A percentile compares a stretch with the other conserved stretches of the same genome.
These are phyloP conservation scores for Syzygium syzygioides DNA, from an alignment of 441 rosid genomes.

Conservation along the genomic window DNA sequence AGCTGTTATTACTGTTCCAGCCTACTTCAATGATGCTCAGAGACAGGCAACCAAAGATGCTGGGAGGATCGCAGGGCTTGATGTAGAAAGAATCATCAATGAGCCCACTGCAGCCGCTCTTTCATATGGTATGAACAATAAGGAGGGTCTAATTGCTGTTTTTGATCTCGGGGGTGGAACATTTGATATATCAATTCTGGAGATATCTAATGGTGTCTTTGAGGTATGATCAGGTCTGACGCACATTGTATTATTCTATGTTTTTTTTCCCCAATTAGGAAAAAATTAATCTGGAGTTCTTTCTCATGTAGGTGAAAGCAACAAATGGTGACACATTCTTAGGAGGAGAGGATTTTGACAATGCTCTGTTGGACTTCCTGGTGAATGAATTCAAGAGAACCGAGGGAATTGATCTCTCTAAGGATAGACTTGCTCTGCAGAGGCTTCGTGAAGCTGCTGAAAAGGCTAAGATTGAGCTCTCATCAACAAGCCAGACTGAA, in stretches of 20 bases:
- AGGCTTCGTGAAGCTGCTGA: conserved; percentile 18
- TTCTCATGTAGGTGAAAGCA: conserved; percentile 7
- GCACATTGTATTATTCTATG: not conserved
- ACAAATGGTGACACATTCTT: conserved; percentile 15
- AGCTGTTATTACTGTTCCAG: conserved; percentile 14
- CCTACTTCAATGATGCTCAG: conserved; percentile 15
- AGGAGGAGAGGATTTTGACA: conserved; percentile 18
- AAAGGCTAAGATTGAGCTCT: conserved; percentile 15
- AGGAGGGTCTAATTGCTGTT: conserved; percentile 16
- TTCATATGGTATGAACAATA: conserved; percentile 13
- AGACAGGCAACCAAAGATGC: conserved; percentile 18
- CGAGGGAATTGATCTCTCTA: conserved; percentile 8
- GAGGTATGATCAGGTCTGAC: not conserved
- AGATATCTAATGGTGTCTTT: conserved; percentile 14
- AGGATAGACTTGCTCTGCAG: conserved; percentile 12
- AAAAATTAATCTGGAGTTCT: not conserved
- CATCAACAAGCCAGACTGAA: conserved; percentile 14
- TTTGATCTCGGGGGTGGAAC: conserved; percentile 17
- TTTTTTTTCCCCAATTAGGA: no score
- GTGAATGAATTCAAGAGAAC: conserved; percentile 12
- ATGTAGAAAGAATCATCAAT: conserved; percentile 16
- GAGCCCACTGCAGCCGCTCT: conserved; percentile 18
- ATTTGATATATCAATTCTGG: conserved; percentile 13
- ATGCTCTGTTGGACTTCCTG: conserved; percentile 7
- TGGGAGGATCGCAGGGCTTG: conserved; percentile 10